Evolutionary conservation across 805 yeast species (phyloP), one percentile per base, ranked within the genome.

Genomic region (Kazachstania africana): DNA sequence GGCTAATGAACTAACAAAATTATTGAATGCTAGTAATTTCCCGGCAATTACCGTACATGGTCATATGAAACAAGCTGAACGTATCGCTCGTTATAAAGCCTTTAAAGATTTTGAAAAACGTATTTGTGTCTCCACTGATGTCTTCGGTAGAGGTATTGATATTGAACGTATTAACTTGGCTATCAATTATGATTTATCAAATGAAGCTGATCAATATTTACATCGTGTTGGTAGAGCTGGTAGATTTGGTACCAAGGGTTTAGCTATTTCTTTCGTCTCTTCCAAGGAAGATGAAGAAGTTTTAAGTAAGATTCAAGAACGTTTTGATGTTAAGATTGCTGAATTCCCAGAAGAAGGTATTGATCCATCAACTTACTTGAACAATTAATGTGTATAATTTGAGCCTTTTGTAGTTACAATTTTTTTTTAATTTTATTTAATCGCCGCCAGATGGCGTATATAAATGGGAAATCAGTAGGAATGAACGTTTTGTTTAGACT

Each of bases 221-320:
- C 98, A 88, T 70, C 84, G 98, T 69, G 98, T 88, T 42, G 98
- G 98, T 57, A 85, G 98, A 75, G 98, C 98, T 47, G 98, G 98
- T 66, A 87, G 98, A 73, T 88, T 88, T 53, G 98, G 98, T 69
- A 88, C 98, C 57, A 88, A 88, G 68, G 98, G 98, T 67, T 75
- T 91, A 50, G 94, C 96, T 33, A 72, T 91, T 36, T 83, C 95
- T 26, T 82, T 88, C 44, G 91, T 91, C 34, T 69, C 91, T 26
- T 69, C 77, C 36, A 80, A 75, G 50, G 88, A 77, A 42, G 98
- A 91, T 56, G 85, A 84, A 62, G 83, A 78, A 63, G 81, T 87
- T 26, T 70, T 91, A 60, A 80, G 72, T 52, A 79, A 84, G 65
- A 91, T 91, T 57, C 98, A 91, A 69, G 93, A 83, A 48, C 78